Percentiles rank a stretch among this genome's conserved stretches.
Evolutionary conservation across 108 stramenopile genomes (phyloP).

Genomic region (Nitzschia inconspicua): DNA sequence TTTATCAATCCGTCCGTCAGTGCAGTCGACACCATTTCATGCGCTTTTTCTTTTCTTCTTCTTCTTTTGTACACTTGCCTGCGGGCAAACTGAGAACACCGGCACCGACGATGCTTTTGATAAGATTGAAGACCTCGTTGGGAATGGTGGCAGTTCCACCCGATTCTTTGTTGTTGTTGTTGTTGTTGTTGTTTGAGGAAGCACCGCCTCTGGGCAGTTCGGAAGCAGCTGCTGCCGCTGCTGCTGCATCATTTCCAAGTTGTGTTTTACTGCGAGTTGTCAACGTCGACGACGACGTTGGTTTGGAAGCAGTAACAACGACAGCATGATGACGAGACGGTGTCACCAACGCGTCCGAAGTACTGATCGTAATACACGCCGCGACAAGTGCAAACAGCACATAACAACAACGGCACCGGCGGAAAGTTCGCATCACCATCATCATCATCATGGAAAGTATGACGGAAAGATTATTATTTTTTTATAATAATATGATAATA

Average conservation of each 20-base stretch:
- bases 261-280: not conserved
- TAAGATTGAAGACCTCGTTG: slow-evolving; percentile 89
- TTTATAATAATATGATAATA: too few relatives aligned
- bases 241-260: slow-evolving; percentile 10
- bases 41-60: slow-evolving; percentile 6
- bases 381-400: too few relatives aligned
- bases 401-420: too few relatives aligned
- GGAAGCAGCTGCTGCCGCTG: slow-evolving; percentile 8
- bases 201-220: slow-evolving; percentile 26
- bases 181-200: too few relatives aligned
- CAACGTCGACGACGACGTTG: slow-evolving; percentile 1
- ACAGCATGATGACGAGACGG: slow-evolving; percentile 5
- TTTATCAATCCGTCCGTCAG: too few relatives aligned
- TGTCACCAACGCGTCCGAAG: slow-evolving; percentile 9
- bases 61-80: slow-evolving; percentile 58
- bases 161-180: not conserved
- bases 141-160: slow-evolving; percentile 75
- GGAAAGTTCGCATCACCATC: too few relatives aligned
- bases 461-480: too few relatives aligned
- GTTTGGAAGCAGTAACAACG: not conserved
- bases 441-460: too few relatives aligned
- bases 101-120: slow-evolving; percentile 90
- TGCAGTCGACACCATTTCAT: slow-evolving; percentile 42
- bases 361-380: too few relatives aligned
- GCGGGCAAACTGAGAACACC: slow-evolving; percentile 93